Conservation (phyloP, 176 grass and related monocot genomes). For the Eragrostis curvula region DNA sequence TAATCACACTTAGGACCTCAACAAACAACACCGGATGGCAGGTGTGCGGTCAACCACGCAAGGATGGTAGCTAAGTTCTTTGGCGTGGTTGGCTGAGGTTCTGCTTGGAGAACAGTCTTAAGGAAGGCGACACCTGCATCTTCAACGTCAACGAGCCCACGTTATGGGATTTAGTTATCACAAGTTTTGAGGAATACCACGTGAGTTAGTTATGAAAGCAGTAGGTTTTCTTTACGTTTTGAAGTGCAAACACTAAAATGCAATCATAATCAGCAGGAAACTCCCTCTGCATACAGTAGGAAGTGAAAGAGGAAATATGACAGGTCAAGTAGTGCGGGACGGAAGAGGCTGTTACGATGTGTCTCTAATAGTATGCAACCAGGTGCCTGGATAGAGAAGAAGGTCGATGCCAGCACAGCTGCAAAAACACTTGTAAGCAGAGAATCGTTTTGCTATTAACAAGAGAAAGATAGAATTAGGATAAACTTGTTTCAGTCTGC, state of each 20-base stretch:
- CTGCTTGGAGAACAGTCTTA: constrained; percentile 24
- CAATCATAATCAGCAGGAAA: neutral
- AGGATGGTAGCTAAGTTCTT: neutral
- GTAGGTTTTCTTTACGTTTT: neutral
- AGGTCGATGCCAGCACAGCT: neutral
- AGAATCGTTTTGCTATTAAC: neutral
- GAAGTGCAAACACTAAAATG: neutral
- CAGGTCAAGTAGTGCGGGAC: neutral
- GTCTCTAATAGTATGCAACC: neutral
- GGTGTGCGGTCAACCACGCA: too few relatives aligned
- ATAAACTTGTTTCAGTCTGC: neutral
- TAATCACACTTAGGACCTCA: too few relatives aligned
- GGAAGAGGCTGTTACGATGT: neutral
- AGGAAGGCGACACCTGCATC: constrained; percentile 6
- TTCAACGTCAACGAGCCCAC: neutral
- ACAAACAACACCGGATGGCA: too few relatives aligned
- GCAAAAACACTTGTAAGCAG: neutral
- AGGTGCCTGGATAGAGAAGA: neutral
- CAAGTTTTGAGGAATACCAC: neutral
- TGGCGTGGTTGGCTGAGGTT: neutral
- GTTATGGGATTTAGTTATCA: neutral
- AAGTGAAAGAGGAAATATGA: neutral
- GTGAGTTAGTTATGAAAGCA: neutral
- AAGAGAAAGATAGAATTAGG: neutral
- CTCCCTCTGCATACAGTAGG: neutral